phyloP scores from a whole-genome alignment of 257 asterid species.

The Misopates orontium region DNA sequence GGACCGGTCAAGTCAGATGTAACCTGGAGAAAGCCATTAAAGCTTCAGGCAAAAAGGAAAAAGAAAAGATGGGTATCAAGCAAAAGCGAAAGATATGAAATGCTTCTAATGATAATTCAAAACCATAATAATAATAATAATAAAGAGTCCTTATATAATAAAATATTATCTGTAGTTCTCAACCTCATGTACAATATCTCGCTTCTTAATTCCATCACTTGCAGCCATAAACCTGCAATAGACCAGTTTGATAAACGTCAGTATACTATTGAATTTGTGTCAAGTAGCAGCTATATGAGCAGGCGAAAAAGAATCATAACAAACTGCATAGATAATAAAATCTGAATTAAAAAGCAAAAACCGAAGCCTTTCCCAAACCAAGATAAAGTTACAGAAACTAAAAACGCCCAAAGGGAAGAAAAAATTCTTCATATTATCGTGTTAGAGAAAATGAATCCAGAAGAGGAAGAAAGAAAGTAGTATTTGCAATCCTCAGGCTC shows the following conservation, averaged over 20 bases:
- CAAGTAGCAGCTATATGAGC: not conserved
- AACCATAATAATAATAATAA: not conserved
- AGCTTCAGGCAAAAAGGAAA: not conserved
- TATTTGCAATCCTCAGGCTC: not conserved
- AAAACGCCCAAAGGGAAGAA: not conserved
- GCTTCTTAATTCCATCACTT: constrained; percentile 76
- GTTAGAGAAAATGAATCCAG: not conserved
- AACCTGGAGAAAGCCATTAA: constrained; percentile 47
- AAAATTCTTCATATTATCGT: not conserved
- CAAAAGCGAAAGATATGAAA: not conserved
- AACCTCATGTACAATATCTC: constrained; percentile 71
- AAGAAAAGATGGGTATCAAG: not conserved
- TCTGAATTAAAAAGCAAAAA: not conserved
- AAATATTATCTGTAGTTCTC: constrained; percentile 19
- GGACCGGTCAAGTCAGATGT: constrained; percentile 79
- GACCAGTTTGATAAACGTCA: constrained; percentile 18
- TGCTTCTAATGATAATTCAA: not conserved
- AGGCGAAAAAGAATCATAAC: not conserved
- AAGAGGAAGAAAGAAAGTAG: not conserved
- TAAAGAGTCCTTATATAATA: constrained; percentile 6
- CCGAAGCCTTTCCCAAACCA: not conserved
- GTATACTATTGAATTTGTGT: constrained; percentile 12
- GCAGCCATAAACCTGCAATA: constrained; percentile 75
- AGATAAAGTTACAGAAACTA: not conserved
- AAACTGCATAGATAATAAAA: not conserved